A percentile compares a stretch with the other conserved stretches of the same genome.
phyloP scores from a whole-genome alignment of 2,329 filamentous ascomycete species.

The Camillea tinctor region DNA sequence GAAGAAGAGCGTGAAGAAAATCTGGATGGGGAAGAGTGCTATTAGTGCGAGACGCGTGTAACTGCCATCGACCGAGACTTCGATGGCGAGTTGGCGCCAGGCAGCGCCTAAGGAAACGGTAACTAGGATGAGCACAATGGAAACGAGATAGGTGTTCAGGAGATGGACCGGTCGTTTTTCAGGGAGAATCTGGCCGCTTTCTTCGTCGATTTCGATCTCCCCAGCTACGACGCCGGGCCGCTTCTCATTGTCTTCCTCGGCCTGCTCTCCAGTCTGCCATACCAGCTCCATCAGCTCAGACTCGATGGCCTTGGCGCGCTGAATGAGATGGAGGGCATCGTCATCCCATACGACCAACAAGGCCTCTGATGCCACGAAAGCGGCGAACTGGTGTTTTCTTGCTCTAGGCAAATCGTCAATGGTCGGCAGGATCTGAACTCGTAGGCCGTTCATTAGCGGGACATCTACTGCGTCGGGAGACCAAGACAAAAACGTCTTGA shows the following conservation, averaged over 20 bases:
- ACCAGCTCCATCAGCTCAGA: slow-evolving; percentile 75
- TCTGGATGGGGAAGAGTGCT: slow-evolving; percentile 65
- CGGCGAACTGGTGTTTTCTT: slow-evolving; percentile 77
- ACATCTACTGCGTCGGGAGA: slow-evolving; percentile 72
- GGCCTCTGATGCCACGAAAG: slow-evolving; percentile 70
- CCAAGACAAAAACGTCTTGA: slow-evolving; percentile 75
- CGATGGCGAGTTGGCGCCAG: slow-evolving; percentile 66
- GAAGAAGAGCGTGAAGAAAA: slow-evolving; percentile 83
- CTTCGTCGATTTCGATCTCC: slow-evolving; percentile 65
- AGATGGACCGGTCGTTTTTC: slow-evolving; percentile 67
- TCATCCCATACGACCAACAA: slow-evolving; percentile 82
- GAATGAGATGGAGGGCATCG: slow-evolving; percentile 68
- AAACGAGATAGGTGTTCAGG: slow-evolving; percentile 67
- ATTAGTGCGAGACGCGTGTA: slow-evolving; percentile 65
- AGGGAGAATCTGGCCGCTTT: slow-evolving; percentile 65
- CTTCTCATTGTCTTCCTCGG: slow-evolving; percentile 57
- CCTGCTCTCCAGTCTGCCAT: slow-evolving; percentile 59
- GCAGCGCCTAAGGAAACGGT: slow-evolving; percentile 67
- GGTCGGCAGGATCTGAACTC: slow-evolving; percentile 71
- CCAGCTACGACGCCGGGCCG: slow-evolving; percentile 40
- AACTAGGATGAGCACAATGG: slow-evolving; percentile 64
- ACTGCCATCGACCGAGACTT: slow-evolving; percentile 62
- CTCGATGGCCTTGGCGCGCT: slow-evolving; percentile 70
- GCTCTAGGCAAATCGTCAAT: slow-evolving; percentile 69
- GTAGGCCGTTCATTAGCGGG: slow-evolving; percentile 72